Evolutionary conservation across 169 alveolate species (phyloP).

Genomic region (Miamiensis avidus): DNA sequence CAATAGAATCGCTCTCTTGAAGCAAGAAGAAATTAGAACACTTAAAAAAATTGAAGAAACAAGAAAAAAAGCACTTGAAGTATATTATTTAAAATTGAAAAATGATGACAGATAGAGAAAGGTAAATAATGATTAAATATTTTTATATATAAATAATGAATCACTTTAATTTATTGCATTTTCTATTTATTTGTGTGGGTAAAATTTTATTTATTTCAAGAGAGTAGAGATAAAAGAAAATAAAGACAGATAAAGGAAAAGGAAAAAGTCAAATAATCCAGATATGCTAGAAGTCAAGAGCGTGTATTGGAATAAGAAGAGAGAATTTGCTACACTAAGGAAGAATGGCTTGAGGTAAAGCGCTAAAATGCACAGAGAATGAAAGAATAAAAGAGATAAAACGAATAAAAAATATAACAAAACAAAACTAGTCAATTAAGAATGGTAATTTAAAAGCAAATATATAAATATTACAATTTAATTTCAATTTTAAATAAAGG

Average conservation of each 20-base stretch:
- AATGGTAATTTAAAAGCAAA: not conserved
- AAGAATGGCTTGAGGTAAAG: not conserved
- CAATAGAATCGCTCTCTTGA: conserved; percentile 69
- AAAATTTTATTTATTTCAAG: not conserved
- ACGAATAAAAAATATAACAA: not conserved
- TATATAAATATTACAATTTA: not conserved
- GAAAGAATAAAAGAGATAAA: not conserved
- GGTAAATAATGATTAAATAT: conserved; percentile 3
- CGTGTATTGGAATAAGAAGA: not conserved
- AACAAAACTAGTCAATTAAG: not conserved
- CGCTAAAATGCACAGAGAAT: not conserved
- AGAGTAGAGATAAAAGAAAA: not conserved
- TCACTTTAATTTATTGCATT: too few species aligned
- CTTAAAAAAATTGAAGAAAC: conserved; percentile 81
- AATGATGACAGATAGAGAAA: conserved; percentile 45
- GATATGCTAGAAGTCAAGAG: conserved; percentile 27
- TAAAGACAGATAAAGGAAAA: not conserved
- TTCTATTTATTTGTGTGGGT: not conserved
- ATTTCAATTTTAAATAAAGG: not conserved
- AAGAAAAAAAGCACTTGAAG: conserved; percentile 64
- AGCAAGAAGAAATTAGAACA: conserved; percentile 64
- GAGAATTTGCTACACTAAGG: not conserved
- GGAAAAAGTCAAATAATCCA: not conserved
- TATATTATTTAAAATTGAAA: conserved; percentile 49
- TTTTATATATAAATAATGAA: not conserved